Evolutionary conservation across 2,329 filamentous ascomycete species (phyloP).

Genomic region (Acrocalymma vagum): DNA sequence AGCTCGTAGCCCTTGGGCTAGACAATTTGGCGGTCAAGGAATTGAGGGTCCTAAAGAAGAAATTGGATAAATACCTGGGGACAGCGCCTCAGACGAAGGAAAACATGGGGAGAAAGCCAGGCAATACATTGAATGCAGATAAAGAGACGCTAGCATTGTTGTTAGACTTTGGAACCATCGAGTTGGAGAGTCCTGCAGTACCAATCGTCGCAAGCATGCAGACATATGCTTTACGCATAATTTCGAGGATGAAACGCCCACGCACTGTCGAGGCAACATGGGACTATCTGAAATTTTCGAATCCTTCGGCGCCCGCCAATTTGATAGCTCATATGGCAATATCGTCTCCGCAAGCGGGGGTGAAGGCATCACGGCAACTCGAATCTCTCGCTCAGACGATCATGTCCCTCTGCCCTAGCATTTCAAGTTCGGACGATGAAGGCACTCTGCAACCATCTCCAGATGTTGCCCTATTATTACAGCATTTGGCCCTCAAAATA

Average conservation of each 20-base stretch:
- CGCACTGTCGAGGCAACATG: slow-evolving; percentile 66
- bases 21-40: slow-evolving; percentile 76
- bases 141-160: slow-evolving; percentile 65
- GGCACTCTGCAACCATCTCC: slow-evolving; percentile 65
- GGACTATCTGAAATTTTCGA: slow-evolving; percentile 62
- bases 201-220: slow-evolving; percentile 72
- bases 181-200: slow-evolving; percentile 40
- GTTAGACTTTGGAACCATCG: slow-evolving; percentile 65
- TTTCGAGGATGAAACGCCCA: slow-evolving; percentile 68
- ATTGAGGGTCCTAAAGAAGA: slow-evolving; percentile 70
- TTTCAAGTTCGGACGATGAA: slow-evolving; percentile 72
- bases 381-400: slow-evolving; percentile 72
- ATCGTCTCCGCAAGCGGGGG: slow-evolving; percentile 55
- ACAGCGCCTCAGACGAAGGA: slow-evolving; percentile 11
- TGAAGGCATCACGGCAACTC: slow-evolving; percentile 71
- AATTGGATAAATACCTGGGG: slow-evolving; percentile 58
- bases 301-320: slow-evolving; percentile 65
- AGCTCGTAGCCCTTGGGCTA: slow-evolving; percentile 70
- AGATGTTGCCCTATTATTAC: slow-evolving; percentile 67
- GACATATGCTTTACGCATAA: slow-evolving; percentile 69
- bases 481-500: slow-evolving; percentile 68
- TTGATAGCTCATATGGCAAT: slow-evolving; percentile 62
- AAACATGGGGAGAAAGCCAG: slow-evolving; percentile 13
- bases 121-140: slow-evolving; percentile 32
- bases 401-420: slow-evolving; percentile 71